Conservation (phyloP, 345 rosid genomes). For the Cochlearia excelsa region DNA sequence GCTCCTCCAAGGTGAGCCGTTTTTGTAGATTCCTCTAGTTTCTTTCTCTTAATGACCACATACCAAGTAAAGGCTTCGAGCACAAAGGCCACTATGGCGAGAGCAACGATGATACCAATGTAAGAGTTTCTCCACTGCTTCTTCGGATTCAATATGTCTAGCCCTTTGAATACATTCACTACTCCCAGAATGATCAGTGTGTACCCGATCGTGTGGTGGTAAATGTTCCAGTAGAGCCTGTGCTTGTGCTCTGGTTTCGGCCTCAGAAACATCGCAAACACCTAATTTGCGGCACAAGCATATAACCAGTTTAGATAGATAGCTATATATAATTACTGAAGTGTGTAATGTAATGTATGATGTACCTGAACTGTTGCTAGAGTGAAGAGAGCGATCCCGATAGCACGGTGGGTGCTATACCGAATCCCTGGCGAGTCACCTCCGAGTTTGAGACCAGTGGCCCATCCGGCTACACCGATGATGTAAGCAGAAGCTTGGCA, state of each 20-base stretch:
- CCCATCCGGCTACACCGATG: constrained; percentile 87
- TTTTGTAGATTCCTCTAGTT: constrained; percentile 23
- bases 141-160: constrained; percentile 60
- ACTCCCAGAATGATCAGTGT: constrained; percentile 51
- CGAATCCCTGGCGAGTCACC: constrained; percentile 58
- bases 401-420: constrained; percentile 52
- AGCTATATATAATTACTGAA: background rate
- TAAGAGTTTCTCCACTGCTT: constrained; percentile 76
- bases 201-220: constrained; percentile 78
- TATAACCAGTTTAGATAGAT: background rate
- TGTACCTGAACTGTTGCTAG: constrained; percentile 82
- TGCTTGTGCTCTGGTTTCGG: constrained; percentile 82
- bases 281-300: constrained; percentile 28
- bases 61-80: constrained; percentile 40
- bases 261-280: constrained; percentile 78
- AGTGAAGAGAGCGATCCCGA: constrained; percentile 75
- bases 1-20: constrained; percentile 12
- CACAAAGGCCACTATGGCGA: constrained; percentile 30
- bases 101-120: constrained; percentile 37
- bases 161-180: constrained; percentile 72
- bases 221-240: constrained; percentile 81
- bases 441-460: constrained; percentile 83
- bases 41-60: constrained; percentile 35
- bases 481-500: constrained; percentile 76
- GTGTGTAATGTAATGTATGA: background rate